Evolutionary conservation across 2,329 filamentous ascomycete genomes (phyloP).

Genomic region (Arthrobotrys pseudoclavata): DNA sequence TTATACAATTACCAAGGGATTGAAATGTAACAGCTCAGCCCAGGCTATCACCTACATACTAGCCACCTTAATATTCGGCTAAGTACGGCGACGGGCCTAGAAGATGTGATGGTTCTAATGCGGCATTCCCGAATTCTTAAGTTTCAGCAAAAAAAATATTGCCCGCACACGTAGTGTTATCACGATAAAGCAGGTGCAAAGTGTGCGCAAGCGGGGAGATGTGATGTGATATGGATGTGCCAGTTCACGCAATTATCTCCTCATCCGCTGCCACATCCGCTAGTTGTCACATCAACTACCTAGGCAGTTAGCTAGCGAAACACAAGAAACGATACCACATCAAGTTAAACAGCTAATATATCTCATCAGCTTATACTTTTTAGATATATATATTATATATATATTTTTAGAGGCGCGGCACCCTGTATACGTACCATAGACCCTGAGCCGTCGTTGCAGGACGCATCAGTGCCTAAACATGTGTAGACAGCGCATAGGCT

Average conservation of each 20-base stretch:
- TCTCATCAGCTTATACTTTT: constrained; percentile 1
- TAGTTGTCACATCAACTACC: constrained; percentile 6
- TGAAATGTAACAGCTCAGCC: background rate
- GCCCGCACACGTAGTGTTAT: constrained; percentile 2
- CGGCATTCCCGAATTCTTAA: constrained; percentile 12
- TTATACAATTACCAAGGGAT: constrained; percentile 3
- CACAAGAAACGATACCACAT: constrained; percentile 7
- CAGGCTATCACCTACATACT: background rate
- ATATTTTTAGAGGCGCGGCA: constrained; percentile 17
- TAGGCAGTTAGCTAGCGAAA: background rate
- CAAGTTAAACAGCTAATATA: constrained; percentile 1
- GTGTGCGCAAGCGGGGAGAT: constrained; percentile 26
- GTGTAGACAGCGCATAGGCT: constrained; percentile 31
- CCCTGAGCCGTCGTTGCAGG: constrained; percentile 27
- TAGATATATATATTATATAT: background rate
- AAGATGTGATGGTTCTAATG: constrained; percentile 12
- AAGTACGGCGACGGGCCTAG: constrained; percentile 22
- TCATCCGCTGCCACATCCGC: constrained; percentile 24
- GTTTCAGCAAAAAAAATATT: background rate
- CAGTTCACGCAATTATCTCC: constrained; percentile 34
- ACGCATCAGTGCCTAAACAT: constrained; percentile 24
- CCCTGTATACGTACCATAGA: background rate
- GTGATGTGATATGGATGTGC: constrained; percentile 33
- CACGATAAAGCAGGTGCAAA: constrained; percentile 33
- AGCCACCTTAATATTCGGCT: constrained; percentile 22